Evolutionary conservation across 2,329 filamentous ascomycete genomes (phyloP).

Genomic region (Penicillium olsonii): DNA sequence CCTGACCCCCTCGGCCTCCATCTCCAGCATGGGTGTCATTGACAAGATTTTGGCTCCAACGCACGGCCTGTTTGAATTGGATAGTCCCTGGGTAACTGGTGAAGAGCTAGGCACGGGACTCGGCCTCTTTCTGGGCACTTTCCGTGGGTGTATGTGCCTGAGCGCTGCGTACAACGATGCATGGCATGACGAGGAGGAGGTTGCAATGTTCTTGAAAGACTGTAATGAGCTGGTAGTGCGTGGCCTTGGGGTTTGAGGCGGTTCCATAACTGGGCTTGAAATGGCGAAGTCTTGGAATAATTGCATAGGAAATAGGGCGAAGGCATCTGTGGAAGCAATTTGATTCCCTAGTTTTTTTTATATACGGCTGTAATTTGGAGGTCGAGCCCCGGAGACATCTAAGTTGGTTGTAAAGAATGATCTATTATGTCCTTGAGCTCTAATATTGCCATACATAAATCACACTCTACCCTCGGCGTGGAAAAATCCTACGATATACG

Average conservation of each 20-base stretch:
- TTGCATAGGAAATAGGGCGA: too few relatives aligned
- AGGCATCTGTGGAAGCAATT: too few relatives aligned
- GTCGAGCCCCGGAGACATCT: too few relatives aligned
- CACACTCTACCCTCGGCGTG: too few relatives aligned
- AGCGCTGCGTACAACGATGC: conserved; percentile 49
- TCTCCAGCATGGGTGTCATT: conserved; percentile 29
- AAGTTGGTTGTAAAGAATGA: too few relatives aligned
- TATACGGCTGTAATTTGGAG: too few relatives aligned
- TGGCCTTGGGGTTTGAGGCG: background rate
- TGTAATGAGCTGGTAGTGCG: conserved; percentile 15
- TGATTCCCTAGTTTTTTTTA: too few relatives aligned
- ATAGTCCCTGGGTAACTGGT: conserved; percentile 48
- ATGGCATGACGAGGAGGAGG: conserved; percentile 38
- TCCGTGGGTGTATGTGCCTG: conserved; percentile 36
- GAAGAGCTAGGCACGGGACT: conserved; percentile 46
- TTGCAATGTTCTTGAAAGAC: conserved; percentile 16
- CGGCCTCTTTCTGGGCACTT: conserved; percentile 45
- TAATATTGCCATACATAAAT: too few relatives aligned
- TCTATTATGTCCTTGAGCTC: too few relatives aligned
- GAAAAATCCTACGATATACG: too few relatives aligned
- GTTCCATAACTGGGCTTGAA: background rate
- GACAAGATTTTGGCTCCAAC: conserved; percentile 36
- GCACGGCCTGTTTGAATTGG: conserved; percentile 29
- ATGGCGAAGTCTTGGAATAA: too few relatives aligned
- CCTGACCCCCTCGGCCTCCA: conserved; percentile 20